Percentiles rank a stretch among this genome's conserved stretches.
Conservation (phyloP, 1,284 basidiomycete genomes). For the Phaffia rhodozyma region DNA sequence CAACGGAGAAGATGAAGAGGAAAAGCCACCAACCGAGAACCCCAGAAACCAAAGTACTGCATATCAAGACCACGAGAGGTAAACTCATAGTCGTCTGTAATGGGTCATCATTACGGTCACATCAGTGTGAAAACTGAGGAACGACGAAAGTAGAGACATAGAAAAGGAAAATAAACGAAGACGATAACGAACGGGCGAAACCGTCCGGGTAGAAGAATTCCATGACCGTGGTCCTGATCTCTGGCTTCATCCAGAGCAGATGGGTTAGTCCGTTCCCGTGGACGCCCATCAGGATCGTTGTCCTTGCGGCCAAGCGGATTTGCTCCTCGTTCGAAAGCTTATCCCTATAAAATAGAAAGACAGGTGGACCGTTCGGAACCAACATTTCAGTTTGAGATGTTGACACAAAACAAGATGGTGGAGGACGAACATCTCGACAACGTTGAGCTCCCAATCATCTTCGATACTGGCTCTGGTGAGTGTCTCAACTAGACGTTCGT, state of each 20-base stretch:
- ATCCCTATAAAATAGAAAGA: slow-evolving; percentile 73
- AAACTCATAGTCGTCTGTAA: slow-evolving; percentile 53
- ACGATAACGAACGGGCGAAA: slow-evolving; percentile 42
- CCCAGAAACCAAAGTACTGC: slow-evolving; percentile 64
- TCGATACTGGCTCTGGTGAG: slow-evolving; percentile 49
- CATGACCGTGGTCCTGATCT: slow-evolving; percentile 54
- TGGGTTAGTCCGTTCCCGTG: slow-evolving; percentile 68
- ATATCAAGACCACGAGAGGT: slow-evolving; percentile 53
- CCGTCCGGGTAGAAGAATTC: slow-evolving; percentile 68
- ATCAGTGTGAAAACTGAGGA: too few relatives aligned
- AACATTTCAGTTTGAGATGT: neutral
- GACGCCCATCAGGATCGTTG: slow-evolving; percentile 68
- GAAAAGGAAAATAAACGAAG: too few relatives aligned
- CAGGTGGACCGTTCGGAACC: slow-evolving; percentile 3
- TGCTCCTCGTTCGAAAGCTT: slow-evolving; percentile 65
- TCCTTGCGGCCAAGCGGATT: slow-evolving; percentile 58
- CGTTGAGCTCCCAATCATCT: slow-evolving; percentile 46
- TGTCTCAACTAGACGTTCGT: slow-evolving; percentile 36
- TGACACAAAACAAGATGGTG: neutral
- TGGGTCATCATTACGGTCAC: too few relatives aligned
- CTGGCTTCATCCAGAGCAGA: slow-evolving; percentile 61
- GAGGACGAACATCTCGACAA: slow-evolving; percentile 1
- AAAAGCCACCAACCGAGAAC: slow-evolving; percentile 48
- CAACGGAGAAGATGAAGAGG: neutral
- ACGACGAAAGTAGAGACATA: too few relatives aligned